Percentiles rank a stretch among this genome's conserved stretches.
Evolutionary conservation across 768 basidiomycete species (phyloP).

Genomic region (Coprinellus aureogranulatus): DNA sequence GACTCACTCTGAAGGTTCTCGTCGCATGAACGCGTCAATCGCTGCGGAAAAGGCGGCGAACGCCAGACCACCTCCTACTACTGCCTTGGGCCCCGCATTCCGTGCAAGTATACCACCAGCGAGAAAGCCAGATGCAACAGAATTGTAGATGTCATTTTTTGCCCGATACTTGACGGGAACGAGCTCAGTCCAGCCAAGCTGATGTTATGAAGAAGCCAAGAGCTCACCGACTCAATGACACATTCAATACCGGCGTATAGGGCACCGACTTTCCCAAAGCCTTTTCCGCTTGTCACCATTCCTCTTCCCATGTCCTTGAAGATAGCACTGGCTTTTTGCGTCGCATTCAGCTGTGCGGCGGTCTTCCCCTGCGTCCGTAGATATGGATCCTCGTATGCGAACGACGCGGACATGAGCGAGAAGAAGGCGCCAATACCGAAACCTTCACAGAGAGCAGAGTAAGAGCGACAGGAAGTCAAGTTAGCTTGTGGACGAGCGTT

Average conservation of each 20-base stretch:
- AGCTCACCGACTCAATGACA: conserved; percentile 86
- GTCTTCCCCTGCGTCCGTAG: conserved; percentile 61
- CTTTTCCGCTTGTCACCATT: conserved; percentile 88
- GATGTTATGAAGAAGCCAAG: not conserved
- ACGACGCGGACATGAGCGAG: conserved; percentile 92
- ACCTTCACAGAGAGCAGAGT: conserved; percentile 43
- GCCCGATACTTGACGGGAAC: conserved; percentile 76
- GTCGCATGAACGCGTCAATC: conserved; percentile 81
- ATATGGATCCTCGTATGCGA: conserved; percentile 92
- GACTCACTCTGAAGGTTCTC: conserved; percentile 69
- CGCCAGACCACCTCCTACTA: conserved; percentile 81
- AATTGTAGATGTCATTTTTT: conserved; percentile 92
- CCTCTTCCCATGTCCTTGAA: conserved; percentile 93
- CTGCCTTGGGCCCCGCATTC: conserved; percentile 83
- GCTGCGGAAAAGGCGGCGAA: conserved; percentile 93
- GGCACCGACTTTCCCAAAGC: conserved; percentile 92
- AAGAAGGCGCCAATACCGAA: conserved; percentile 93
- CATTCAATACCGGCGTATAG: conserved; percentile 95
- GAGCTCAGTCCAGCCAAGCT: not conserved
- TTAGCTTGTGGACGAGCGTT: conserved; percentile 1
- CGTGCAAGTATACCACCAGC: conserved; percentile 87
- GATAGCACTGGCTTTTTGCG: conserved; percentile 79
- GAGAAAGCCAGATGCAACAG: conserved; percentile 81
- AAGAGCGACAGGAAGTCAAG: no score
- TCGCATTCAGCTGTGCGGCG: conserved; percentile 47